Evolutionary conservation across 371 early-diverging fungal species (phyloP), one percentile per base, ranked within the genome.

Genomic region (Parasitella parasitica): DNA sequence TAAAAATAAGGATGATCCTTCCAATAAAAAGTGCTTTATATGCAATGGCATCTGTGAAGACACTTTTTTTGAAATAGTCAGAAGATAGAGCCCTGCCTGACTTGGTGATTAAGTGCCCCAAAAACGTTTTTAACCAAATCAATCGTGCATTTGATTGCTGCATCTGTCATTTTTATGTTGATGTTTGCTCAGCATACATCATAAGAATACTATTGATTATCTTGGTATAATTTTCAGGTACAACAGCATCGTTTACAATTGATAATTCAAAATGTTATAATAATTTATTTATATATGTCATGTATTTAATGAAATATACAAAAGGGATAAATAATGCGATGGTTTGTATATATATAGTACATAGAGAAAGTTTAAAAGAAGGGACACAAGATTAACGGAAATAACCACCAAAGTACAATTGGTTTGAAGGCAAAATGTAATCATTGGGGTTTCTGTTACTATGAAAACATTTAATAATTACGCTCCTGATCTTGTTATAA

Each of bases 351-450:
- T 41, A 41, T 20, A 41, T n/a, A 41, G n/a, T 39, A 55, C 12
- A 55, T 27, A 28, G 26, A 22, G 37, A 55, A 39, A 28, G 41
- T 6, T 30, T 27, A 30, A 8, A 62, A 55, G 6, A 26, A 30
- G 12, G 54, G 0, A 20, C 27, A 35, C 9, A 32, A 18, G 12
- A 30, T 35, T 48, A 58, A 11, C 58, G 58, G 36, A 58, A 49
- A 26, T 35, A 58, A 12, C 24, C 22, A 4, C 38, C 26, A 50
- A 28, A 59, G 13, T 59, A 59, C 9, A 30, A 3, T 37, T 49
- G 59, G 27, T 50, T 59, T 20, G 59, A 20, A 24, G 46, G 59
- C 13, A 38, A 22, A 28, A 35, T 50, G 13, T 50, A 59, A 11
- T 28, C 51, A 20, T 30, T 46, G 5, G 11, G 46, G 37, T 36